Base-by-base conservation (phyloP, 2,329 filamentous ascomycete genomes). In the Exserohilum turcica region DNA sequence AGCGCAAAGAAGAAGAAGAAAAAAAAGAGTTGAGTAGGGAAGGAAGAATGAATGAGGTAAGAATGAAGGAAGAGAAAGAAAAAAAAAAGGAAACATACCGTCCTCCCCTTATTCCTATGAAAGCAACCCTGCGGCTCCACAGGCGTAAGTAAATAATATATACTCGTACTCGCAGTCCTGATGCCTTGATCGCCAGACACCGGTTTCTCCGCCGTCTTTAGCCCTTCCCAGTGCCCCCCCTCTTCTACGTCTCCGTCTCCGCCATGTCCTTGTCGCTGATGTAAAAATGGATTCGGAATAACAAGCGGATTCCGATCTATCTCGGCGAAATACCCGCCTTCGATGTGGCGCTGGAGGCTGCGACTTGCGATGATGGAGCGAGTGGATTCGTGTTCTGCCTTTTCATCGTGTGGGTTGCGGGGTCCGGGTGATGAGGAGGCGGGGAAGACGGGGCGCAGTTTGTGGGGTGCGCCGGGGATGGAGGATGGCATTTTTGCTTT, bases 81-180 rank as follows among this genome's bases (percentile, higher is more conserved):
- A 6, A 19, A 24, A 8, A 16, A 5, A 15, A 5, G 3, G 3
- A 10, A 29, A n/a, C 50, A 3, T 39, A 53, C 80, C 5, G 84
- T 88, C 12, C 84, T 33, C 5, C 78, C 83, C 44, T 79, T 78
- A 60, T 88, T 89, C 18, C 84, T 77, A 66, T 90, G 87, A 61
- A 89, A 88, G 15, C 76, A 75, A 0, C 86, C 86, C 55, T 83
- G 74, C 0, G 84, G 82, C 0, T 76, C 77, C 16, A 63, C 63
- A 0, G 83, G 81, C 0, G 84, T 87, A 32, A 90, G 75, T 40
- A 86, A 77, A 68, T 90, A 90, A 72, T 81, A 84, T 46, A 90
- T 89, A 2, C 79, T 80, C 0, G 85, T 87, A 48, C 80, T 84
- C 2, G 84, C 80, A 50, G 79, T 79, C 29, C 86, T 79, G 13